Percentiles rank a stretch among this genome's conserved stretches.
Evolutionary conservation across 257 asterid genomes (phyloP).

Genomic region (Fraxinus excelsior): DNA sequence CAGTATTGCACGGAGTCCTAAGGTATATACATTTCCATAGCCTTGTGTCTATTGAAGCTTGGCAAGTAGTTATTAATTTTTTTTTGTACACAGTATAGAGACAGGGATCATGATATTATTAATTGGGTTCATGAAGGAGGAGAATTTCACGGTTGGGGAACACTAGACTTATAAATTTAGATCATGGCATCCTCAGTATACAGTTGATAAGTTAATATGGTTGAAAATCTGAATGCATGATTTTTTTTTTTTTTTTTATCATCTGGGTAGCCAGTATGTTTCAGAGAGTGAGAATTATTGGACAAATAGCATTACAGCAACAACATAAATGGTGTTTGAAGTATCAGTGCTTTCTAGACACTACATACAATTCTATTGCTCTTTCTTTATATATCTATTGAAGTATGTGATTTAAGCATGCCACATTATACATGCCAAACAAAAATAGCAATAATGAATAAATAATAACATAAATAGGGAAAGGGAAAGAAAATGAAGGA

Average conservation of each 20-base stretch:
- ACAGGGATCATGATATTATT: background rate
- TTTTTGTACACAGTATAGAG: constrained; percentile 6
- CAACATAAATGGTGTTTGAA: background rate
- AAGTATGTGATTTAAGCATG: background rate
- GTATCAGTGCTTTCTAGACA: background rate
- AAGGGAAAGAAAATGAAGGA: background rate
- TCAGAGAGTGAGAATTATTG: background rate
- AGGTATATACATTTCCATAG: constrained; percentile 45
- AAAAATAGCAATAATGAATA: background rate
- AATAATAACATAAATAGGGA: background rate
- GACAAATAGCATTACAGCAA: background rate
- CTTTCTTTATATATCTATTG: background rate
- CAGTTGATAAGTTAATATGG: background rate
- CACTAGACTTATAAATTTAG: background rate
- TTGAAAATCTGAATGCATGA: background rate
- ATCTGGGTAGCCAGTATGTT: background rate
- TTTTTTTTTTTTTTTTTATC: background rate
- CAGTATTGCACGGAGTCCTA: constrained; percentile 67
- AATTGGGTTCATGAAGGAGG: background rate
- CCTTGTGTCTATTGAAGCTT: background rate
- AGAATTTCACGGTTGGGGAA: background rate
- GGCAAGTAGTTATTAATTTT: background rate
- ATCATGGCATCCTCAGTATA: background rate
- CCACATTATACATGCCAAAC: background rate
- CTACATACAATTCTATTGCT: background rate